A percentile compares a stretch with the other conserved stretches of the same genome.
Conservation (phyloP, 768 basidiomycete species). For the Botryobasidium botryosum region DNA sequence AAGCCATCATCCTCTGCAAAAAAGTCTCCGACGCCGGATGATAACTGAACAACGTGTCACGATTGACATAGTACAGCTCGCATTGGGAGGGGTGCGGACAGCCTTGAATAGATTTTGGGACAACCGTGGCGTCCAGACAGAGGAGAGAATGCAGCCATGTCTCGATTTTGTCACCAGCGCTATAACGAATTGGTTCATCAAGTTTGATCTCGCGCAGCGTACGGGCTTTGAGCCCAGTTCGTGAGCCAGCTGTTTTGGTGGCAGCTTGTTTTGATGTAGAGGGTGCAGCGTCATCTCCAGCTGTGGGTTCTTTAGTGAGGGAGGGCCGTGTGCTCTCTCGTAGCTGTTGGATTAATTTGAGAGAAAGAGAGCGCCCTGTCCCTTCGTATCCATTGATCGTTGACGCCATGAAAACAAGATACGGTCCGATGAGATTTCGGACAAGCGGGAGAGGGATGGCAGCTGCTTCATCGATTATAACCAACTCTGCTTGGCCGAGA, state of each 20-base stretch:
- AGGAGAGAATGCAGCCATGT: constrained; percentile 84
- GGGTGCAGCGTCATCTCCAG: constrained; percentile 25
- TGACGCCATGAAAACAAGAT: constrained; percentile 97
- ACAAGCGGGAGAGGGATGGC: constrained; percentile 96
- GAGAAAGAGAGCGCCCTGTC: constrained; percentile 92
- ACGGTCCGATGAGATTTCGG: constrained; percentile 78
- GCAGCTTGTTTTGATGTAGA: constrained; percentile 19
- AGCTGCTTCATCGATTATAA: constrained; percentile 96
- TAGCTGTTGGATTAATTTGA: constrained; percentile 94
- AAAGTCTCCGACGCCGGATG: constrained; percentile 96
- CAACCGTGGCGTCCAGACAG: constrained; percentile 73
- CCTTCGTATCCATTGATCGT: constrained; percentile 99
- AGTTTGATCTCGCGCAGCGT: constrained; percentile 86
- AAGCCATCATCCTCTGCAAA: constrained; percentile 94
- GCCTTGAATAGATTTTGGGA: constrained; percentile 41
- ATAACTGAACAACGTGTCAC: constrained; percentile 93
- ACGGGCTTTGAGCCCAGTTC: constrained; percentile 42
- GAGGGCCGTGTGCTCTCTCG: constrained; percentile 79
- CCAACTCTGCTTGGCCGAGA: constrained; percentile 89
- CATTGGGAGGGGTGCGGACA: constrained; percentile 89
- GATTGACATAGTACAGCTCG: constrained; percentile 87
- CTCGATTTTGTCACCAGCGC: constrained; percentile 73
- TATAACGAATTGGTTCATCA: constrained; percentile 87
- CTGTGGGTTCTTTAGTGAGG: constrained; percentile 40
- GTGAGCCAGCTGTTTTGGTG: constrained; percentile 20